Base-by-base conservation (phyloP, 2,329 filamentous ascomycete genomes). In the Claviceps purpurea region DNA sequence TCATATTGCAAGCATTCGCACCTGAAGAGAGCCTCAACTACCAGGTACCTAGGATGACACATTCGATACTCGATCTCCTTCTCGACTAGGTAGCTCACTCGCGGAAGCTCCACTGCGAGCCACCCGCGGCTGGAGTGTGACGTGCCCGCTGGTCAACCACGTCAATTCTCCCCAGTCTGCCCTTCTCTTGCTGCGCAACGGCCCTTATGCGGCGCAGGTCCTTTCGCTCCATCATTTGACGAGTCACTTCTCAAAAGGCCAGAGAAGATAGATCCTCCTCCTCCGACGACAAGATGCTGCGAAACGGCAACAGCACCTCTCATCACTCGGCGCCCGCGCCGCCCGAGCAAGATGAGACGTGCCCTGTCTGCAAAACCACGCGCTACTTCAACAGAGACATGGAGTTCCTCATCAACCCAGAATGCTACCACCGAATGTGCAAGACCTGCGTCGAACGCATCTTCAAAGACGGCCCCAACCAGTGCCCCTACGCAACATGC, bases 341-440 rank as follows among this genome's bases (percentile, higher is more conserved):
- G 44, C 38, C 55, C 55, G 52, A 67, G 56, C 55, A 64, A 49
- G 73, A 75, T 59, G 89, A 96, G 70, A 86, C 90, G 64, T 98
- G 93, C 72, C 93, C 91, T 53, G 88, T 97, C 60, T 98, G 93
- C 85, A 96, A 96, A 72, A 94, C 89, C 54, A 88, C 87, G 55
- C 87, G 89, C 58, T 97, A 97, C 74, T 85, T 97, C 62, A 96
- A 96, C 74, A 84, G 83, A 55, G 85, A 89, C 71, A 90, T 98
- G 79, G 79, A 85, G 58, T 97, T 98, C 71, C 85, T 93, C 60
- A 90, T 98, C 73, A 96, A 97, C 68, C 89, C 91, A 8, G 89
- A 95, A 75, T 98, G 93, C 78, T 98, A 98, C 75, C 93, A 98
- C 75, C 89, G 89, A 60, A 97, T 98, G 88, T 98, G 93, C 75